Base-by-base conservation (phyloP, 441 rosid genomes). In the Cnidoscolus chayamansa region DNA sequence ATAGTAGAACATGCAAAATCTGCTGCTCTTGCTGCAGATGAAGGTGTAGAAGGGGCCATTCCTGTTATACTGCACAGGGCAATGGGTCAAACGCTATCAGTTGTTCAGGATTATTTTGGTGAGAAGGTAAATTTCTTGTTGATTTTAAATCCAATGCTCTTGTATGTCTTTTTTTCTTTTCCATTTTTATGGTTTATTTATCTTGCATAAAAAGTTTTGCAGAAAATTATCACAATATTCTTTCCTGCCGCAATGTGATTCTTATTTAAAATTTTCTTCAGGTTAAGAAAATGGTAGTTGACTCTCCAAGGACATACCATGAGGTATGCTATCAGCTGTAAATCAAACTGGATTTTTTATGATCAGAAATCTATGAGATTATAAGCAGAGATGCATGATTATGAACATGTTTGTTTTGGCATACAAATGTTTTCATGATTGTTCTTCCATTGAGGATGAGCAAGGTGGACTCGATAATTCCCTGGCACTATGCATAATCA, bases 31-130 rank as follows among this genome's bases (percentile, higher is more conserved):
- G 98, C 99, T 70, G 95, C 97, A 64, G 98, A 92, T 82, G 96
- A 89, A 88, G 97, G 99, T 62, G 87, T 90, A 65, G 93, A 90
- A 77, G 97, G 97, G 65, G 93, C 98, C 48, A 76, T 91, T 77
- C 98, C 97, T 60, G 89, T 83, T 75, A 84, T 94, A 71, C 80
- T 94, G 68, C 98, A 94, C 82, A 84, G 92, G 82, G 97, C 99
- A 67, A 92, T 90, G 98, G 98, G 87, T 78, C 97, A 94, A 88
- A 92, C 98, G 9, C 93, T 94, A 75, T 89, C 97, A 58, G 90
- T 92, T 82, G 99, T 89, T 54, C 99, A 89, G 84, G 97, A 92
- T 82, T 90, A 92, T 83, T 94, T 94, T 75, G 89, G 84, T 72
- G 84, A 90, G 73, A 89, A 89, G 90, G 99, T 85, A 74, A 66